Evolutionary conservation across 768 basidiomycete genomes (phyloP).

Genomic region (Lactifluus echinatus): DNA sequence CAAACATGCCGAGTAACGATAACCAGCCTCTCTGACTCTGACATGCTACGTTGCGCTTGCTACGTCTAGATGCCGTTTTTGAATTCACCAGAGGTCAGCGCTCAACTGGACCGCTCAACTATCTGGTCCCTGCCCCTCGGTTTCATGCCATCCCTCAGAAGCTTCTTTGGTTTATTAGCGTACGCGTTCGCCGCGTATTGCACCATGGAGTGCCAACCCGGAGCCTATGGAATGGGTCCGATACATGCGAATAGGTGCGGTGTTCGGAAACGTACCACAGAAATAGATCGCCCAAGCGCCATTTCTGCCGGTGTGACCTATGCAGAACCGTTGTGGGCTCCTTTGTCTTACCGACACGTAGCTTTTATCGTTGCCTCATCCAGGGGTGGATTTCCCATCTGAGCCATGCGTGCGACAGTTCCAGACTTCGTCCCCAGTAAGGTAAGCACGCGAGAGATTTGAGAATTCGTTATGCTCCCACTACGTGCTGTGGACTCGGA

Average conservation of each 20-base stretch:
- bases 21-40: too few relatives aligned
- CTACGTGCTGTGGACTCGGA: not conserved
- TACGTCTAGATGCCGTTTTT: not conserved
- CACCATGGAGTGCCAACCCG: not conserved
- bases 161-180: not conserved
- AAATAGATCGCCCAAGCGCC: not conserved
- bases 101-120: not conserved
- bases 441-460: not conserved
- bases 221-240: not conserved
- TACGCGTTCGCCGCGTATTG: not conserved
- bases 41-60: not conserved
- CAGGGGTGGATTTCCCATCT: not conserved
- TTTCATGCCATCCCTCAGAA: not conserved
- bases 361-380: not conserved
- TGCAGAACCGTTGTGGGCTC: not conserved
- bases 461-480: not conserved
- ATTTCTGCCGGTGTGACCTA: not conserved
- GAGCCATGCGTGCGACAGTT: not conserved
- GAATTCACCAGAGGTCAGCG: not conserved
- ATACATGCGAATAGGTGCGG: not conserved
- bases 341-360: not conserved
- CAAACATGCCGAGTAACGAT: slow-evolving; percentile 3
- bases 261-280: not conserved
- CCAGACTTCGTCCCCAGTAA: not conserved
- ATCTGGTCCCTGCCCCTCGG: not conserved